Percentiles rank a stretch among this genome's conserved stretches.
Conservation (phyloP, 2,329 filamentous ascomycete species). For the Metarhizium anisopliae region DNA sequence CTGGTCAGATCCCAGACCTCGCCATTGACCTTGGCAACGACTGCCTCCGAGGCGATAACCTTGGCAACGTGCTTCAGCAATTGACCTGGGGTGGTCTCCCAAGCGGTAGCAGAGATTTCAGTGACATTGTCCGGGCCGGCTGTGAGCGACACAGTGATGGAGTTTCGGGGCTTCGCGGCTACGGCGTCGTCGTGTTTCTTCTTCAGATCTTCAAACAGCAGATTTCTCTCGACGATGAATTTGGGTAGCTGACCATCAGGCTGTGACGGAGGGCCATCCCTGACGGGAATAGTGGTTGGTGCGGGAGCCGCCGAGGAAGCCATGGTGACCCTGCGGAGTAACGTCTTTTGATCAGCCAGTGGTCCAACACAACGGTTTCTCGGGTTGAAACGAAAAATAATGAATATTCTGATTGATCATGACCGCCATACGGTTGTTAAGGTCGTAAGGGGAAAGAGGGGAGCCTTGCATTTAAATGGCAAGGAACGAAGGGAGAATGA, state of each 20-base stretch:
- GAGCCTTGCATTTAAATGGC: too few relatives aligned
- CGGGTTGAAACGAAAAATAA: too few relatives aligned
- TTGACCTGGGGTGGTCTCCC: slow-evolving; percentile 80
- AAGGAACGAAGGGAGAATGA: too few relatives aligned
- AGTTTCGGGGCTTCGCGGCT: neutral
- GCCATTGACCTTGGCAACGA: slow-evolving; percentile 78
- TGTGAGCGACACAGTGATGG: neutral
- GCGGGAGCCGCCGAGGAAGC: neutral
- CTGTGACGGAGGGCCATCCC: neutral
- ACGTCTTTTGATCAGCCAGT: too few relatives aligned
- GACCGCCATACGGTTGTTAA: too few relatives aligned
- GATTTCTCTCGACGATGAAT: neutral
- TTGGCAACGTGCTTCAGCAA: slow-evolving; percentile 75
- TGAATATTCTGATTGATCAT: too few relatives aligned
- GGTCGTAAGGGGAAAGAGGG: too few relatives aligned
- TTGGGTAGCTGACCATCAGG: neutral
- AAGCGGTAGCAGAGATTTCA: slow-evolving; percentile 46
- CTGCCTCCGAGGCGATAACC: slow-evolving; percentile 75
- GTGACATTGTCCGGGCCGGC: neutral
- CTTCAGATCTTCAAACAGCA: neutral
- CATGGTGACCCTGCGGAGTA: too few relatives aligned
- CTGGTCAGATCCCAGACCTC: slow-evolving; percentile 87
- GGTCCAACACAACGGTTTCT: too few relatives aligned
- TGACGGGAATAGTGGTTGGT: neutral
- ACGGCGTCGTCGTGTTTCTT: neutral